Base-by-base conservation (phyloP, 2,329 filamentous ascomycete genomes). In the Monosporascus sp. region DNA sequence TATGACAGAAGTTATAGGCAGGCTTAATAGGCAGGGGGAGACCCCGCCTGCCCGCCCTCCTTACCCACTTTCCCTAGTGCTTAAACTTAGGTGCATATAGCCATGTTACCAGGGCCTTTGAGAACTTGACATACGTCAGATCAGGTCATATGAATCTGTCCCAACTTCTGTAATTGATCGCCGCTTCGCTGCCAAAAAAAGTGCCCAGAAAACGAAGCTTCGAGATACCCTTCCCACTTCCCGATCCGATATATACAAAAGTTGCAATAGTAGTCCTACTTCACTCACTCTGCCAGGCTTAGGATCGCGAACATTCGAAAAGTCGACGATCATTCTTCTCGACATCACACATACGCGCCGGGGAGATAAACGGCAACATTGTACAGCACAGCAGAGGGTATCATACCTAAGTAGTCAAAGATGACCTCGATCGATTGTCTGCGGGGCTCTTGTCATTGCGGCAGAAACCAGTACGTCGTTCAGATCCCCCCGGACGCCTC, bases 401-500 rank as follows among this genome's bases (percentile, higher is more conserved):
- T 5, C 31, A 35, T 35, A 35, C 31, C 31, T 35, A 35, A 35
- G 9, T 35, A 25, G 43, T 17, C 43, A 25, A 71, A 58, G 52
- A 82, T 81, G 79, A 75, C 66, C 64, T 66, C 70, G 49, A 65
- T 71, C 53, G 73, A 80, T 55, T 78, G 79, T 39, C 79, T 96
- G 53, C 83, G 81, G 58, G 91, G 91, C 63, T 82, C 85, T 58
- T 96, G 92, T 74, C 85, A 87, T 50, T 97, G 92, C 70, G 90
- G 91, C 53, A 84, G 92, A 56, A 96, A 94, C 65, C 80, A 85
- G 65, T 96, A 96, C 72, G 78, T 84, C 53, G 83, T 96, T 60
- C 72, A 82, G 46, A 78, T 93, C 24, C 90, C 90, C 1, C 68
- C 75, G 20, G 71, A 77, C 60, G 74, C 80, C 41, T 70, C 74